phyloP scores from a whole-genome alignment of 768 basidiomycete genomes.

The Pulveroboletus sp. region DNA sequence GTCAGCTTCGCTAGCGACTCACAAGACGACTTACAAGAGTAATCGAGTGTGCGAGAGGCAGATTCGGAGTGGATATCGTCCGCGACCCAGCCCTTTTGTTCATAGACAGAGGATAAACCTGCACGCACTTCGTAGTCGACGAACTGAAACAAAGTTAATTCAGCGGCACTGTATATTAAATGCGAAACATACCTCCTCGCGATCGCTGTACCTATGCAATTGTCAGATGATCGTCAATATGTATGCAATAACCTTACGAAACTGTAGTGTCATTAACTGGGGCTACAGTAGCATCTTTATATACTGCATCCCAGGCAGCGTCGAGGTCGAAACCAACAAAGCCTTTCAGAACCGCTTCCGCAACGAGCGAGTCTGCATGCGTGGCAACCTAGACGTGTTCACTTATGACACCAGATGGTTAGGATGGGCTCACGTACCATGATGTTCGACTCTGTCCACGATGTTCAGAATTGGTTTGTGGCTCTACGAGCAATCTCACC shows the following conservation, averaged over 20 bases:
- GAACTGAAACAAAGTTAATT: constrained; percentile 34
- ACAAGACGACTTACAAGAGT: constrained; percentile 53
- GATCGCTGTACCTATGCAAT: constrained; percentile 54
- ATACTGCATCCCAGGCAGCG: constrained; percentile 67
- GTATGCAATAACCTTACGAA: constrained; percentile 33
- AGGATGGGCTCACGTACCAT: constrained; percentile 43
- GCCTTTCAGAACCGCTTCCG: constrained; percentile 67
- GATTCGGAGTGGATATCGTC: constrained; percentile 76
- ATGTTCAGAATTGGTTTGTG: background rate
- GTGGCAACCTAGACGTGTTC: constrained; percentile 52
- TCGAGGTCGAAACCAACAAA: constrained; percentile 57
- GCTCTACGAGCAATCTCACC: constrained; percentile 32
- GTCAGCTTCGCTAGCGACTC: too few species aligned
- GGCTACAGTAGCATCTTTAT: constrained; percentile 65
- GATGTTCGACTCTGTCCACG: constrained; percentile 63
- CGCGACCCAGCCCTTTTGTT: constrained; percentile 67
- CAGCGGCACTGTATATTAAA: background rate
- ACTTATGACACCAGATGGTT: background rate
- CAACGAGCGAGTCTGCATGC: constrained; percentile 73
- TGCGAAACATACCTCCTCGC: constrained; percentile 52
- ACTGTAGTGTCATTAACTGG: constrained; percentile 52
- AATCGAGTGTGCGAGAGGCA: constrained; percentile 72
- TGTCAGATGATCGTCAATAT: background rate
- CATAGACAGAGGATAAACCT: constrained; percentile 67
- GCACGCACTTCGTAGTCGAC: constrained; percentile 81